phyloP scores from a whole-genome alignment of 176 grass and related monocot genomes.

The Bolboschoenus planiculmis region DNA sequence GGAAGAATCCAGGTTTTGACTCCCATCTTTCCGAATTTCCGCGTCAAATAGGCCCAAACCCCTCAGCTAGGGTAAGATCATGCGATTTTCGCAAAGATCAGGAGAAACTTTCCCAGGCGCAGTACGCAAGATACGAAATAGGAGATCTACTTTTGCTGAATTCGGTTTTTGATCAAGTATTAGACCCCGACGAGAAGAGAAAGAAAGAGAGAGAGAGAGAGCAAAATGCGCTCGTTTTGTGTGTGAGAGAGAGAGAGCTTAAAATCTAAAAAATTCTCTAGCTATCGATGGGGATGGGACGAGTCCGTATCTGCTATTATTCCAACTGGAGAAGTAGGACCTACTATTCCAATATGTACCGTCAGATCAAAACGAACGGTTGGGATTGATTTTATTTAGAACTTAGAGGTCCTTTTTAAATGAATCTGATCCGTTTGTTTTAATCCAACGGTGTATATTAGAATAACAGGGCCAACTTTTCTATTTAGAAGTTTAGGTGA shows the following conservation, averaged over 20 bases:
- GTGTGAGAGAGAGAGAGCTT: neutral
- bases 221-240: neutral
- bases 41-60: neutral
- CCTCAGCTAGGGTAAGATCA: neutral
- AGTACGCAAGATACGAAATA: neutral
- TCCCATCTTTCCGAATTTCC: slow-evolving; percentile 4
- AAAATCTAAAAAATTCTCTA: neutral
- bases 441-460: too few species aligned
- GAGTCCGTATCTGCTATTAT: too few species aligned
- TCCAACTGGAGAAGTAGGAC: too few species aligned
- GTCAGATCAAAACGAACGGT: too few species aligned
- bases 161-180: neutral
- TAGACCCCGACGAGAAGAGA: neutral
- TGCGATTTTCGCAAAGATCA: neutral
- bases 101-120: neutral
- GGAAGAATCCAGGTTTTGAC: slow-evolving; percentile 13
- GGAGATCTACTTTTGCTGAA: neutral
- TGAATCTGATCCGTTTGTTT: too few species aligned
- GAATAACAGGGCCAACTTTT: too few species aligned
- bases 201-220: neutral
- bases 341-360: too few species aligned
- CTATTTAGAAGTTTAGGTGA: too few species aligned
- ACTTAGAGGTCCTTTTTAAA: too few species aligned
- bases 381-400: too few species aligned
- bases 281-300: neutral